Base-by-base conservation (phyloP, 2,329 filamentous ascomycete species). In the Hortaea werneckii region DNA sequence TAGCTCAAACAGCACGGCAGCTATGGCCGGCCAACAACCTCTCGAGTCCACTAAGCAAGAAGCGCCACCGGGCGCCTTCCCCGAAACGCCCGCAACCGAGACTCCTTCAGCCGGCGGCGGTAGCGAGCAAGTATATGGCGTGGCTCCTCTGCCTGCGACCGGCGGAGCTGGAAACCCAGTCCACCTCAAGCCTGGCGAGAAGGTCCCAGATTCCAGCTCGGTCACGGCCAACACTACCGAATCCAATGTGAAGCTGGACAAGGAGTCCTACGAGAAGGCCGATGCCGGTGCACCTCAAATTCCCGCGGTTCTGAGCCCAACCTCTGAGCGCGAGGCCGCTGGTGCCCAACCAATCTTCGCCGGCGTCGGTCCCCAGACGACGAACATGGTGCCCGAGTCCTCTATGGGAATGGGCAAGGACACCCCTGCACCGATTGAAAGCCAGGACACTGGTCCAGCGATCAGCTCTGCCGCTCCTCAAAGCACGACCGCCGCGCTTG, bases 261-360 rank as follows among this genome's bases (percentile, higher is more conserved):
- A 87, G 65, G 85, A 81, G 55, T 90, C 87, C 1, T 96, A 95
- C 66, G 83, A 94, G 65, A 85, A 85, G 65, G 80, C 82, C 52
- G 84, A 84, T 59, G 76, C 80, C 47, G 58, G 60, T 27, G 65
- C 67, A 48, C 65, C 65, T 32, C 54, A 71, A 30, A 60, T 74
- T 9, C 65, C 69, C 28, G 65, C 73, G n/a, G 67, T 71, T 26
- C 60, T 69, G n/a, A 70, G 67, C 38, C 65, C 69, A 37, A 61
- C 65, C 20, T 62, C 65, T 39, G 68, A 73, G 48, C 62, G 60
- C 41, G 67, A 70, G 37, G 55, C 59, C 1, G 50, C 53, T 9
- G 54, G 54, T n/a, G 64, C 61, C 43, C 65, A 64, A 46, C 64
- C 65, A 45, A 68, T 72, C 58, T 71, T 73, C 52, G 64, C 58